These are phyloP conservation scores for Elsinoe batatas DNA, from an alignment of 2,329 filamentous ascomycete species.

Conservation along the genomic window DNA sequence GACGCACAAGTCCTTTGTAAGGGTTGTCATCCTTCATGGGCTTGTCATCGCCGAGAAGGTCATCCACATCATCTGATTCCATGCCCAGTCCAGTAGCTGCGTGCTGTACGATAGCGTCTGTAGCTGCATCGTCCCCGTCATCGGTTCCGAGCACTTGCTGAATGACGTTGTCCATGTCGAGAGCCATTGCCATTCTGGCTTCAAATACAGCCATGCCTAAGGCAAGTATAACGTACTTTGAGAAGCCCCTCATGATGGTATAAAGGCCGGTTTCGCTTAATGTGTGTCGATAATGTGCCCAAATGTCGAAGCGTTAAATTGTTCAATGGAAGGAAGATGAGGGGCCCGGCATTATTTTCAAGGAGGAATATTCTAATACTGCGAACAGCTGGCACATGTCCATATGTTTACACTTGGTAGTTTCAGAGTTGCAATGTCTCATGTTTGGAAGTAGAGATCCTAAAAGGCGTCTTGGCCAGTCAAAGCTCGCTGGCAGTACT, in stretches of 20 bases:
- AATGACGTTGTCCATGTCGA: conserved; percentile 4
- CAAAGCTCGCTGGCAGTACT: not conserved
- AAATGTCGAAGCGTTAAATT: not conserved
- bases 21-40: conserved; percentile 6
- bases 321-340: not conserved
- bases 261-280: not conserved
- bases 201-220: not conserved
- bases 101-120: not conserved
- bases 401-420: not conserved
- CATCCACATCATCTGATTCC: not conserved
- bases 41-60: not conserved
- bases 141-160: not conserved
- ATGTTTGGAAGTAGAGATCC: not conserved
- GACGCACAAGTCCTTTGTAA: not conserved
- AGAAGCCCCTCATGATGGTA: not conserved
- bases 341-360: conserved; percentile 8
- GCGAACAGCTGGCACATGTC: conserved; percentile 5
- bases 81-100: not conserved
- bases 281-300: not conserved
- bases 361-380: conserved; percentile 1
- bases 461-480: not conserved
- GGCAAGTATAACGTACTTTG: not conserved
- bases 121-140: not conserved
- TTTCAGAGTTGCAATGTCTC: not conserved
- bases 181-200: not conserved